Percentiles rank a stretch among this genome's conserved stretches.
Evolutionary conservation across 2,329 filamentous ascomycete genomes (phyloP).

Genomic region (Aspergillus luchuensis): DNA sequence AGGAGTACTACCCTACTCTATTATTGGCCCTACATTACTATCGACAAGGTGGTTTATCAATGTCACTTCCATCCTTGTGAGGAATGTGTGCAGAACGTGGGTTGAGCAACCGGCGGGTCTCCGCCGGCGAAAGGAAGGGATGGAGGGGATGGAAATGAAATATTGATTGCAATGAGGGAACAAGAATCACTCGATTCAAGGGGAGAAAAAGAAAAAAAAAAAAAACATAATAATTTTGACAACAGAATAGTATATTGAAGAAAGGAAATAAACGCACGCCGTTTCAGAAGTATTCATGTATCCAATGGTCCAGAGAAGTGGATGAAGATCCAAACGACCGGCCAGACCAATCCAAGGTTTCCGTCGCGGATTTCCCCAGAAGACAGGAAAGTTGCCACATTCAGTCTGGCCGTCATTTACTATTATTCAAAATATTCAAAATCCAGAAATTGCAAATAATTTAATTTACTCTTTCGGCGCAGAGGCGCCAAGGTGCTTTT

Average conservation of each 20-base stretch:
- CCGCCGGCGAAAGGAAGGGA: neutral
- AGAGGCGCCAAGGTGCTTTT: neutral
- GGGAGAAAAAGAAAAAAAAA: neutral
- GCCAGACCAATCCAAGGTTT: constrained; percentile 13
- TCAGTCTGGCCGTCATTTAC: constrained; percentile 13
- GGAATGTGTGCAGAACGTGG: constrained; percentile 5
- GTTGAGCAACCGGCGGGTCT: neutral
- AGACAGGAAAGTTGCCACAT: constrained; percentile 19
- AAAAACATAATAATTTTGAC: neutral
- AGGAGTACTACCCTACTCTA: neutral
- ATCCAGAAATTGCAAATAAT: neutral
- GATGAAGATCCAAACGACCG: constrained; percentile 7
- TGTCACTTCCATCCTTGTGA: neutral
- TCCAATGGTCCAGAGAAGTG: constrained; percentile 1
- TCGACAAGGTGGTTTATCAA: neutral
- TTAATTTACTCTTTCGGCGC: neutral
- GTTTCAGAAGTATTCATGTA: neutral
- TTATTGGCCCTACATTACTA: too few relatives aligned
- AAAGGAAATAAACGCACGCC: neutral
- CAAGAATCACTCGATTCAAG: neutral
- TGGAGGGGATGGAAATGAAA: neutral
- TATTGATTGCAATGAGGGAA: neutral
- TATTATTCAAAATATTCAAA: neutral
- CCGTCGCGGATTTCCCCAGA: neutral
- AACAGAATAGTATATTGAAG: neutral